These are phyloP conservation scores for Phaeomoniella chlamydospora DNA, from an alignment of 2,329 filamentous ascomycete species.

Conservation along the genomic window DNA sequence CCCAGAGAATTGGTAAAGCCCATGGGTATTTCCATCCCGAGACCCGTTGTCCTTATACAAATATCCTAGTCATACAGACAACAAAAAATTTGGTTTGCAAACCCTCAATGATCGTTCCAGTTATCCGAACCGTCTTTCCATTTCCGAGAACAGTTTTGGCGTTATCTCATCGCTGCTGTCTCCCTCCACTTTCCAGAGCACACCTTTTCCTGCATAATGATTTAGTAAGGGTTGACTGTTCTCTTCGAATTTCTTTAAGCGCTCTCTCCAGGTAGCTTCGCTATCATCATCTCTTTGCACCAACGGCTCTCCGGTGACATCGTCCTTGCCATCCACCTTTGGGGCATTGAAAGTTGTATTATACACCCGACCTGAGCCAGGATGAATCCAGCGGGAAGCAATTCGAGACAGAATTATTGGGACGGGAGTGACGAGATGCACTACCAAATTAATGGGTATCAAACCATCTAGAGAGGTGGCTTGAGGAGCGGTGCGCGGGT, in stretches of 20 bases:
- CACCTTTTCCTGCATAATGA: constrained; percentile 72
- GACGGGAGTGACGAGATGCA: constrained; percentile 73
- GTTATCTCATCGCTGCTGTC: constrained; percentile 90
- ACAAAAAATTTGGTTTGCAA: background rate
- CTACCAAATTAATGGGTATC: constrained; percentile 87
- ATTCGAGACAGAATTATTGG: constrained; percentile 82
- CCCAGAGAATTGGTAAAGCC: too few relatives aligned
- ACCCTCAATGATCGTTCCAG: background rate
- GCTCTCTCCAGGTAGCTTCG: constrained; percentile 68
- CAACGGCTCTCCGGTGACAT: constrained; percentile 77
- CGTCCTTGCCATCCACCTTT: constrained; percentile 65
- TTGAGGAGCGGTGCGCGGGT: constrained; percentile 76
- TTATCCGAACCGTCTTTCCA: constrained; percentile 58
- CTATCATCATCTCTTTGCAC: constrained; percentile 75
- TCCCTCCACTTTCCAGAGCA: constrained; percentile 76
- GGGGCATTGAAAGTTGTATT: constrained; percentile 89
- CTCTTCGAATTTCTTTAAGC: constrained; percentile 74
- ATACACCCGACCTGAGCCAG: constrained; percentile 81
- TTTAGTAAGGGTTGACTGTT: constrained; percentile 73
- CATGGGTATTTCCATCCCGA: too few relatives aligned
- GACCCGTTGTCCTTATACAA: too few relatives aligned
- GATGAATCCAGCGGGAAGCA: constrained; percentile 83
- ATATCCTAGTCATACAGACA: background rate
- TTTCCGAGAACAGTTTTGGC: constrained; percentile 72
- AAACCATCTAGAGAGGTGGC: constrained; percentile 63